These are phyloP conservation scores for Lentinus tigrinus DNA, from an alignment of 768 basidiomycete genomes.

Conservation along the genomic window DNA sequence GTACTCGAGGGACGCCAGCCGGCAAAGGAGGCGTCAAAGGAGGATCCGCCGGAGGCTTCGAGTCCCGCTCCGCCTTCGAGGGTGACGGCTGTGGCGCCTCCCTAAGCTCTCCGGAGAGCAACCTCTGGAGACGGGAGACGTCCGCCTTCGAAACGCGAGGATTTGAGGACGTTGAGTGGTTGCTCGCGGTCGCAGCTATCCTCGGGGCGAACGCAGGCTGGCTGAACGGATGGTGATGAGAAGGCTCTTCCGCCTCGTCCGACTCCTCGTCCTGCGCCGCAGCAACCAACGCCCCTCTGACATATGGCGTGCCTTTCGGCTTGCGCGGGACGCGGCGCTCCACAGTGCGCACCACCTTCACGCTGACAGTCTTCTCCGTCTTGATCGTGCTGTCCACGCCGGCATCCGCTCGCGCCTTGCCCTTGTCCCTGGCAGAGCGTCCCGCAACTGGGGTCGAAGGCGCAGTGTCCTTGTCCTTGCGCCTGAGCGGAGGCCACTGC, in stretches of 20 bases:
- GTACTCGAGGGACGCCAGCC: not conserved
- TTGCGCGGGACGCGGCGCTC: conserved; percentile 1
- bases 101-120: not conserved
- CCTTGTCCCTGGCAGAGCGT: not conserved
- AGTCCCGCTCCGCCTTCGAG: not conserved
- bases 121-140: conserved; percentile 1
- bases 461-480: not conserved
- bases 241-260: not conserved
- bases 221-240: conserved; percentile 18
- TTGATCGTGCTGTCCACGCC: not conserved
- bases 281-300: not conserved
- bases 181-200: not conserved
- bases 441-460: not conserved
- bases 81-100: not conserved
- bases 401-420: not conserved
- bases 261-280: not conserved
- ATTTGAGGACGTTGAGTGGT: not conserved
- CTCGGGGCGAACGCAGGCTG: not conserved
- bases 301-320: conserved; percentile 2
- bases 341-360: conserved; percentile 7
- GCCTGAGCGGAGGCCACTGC: conserved; percentile 15
- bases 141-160: conserved; percentile 1
- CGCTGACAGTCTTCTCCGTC: conserved; percentile 9
- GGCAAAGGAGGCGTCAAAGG: not conserved
- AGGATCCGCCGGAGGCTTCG: not conserved